Evolutionary conservation across 768 basidiomycete species (phyloP).

Genomic region (Piloderma croceum): DNA sequence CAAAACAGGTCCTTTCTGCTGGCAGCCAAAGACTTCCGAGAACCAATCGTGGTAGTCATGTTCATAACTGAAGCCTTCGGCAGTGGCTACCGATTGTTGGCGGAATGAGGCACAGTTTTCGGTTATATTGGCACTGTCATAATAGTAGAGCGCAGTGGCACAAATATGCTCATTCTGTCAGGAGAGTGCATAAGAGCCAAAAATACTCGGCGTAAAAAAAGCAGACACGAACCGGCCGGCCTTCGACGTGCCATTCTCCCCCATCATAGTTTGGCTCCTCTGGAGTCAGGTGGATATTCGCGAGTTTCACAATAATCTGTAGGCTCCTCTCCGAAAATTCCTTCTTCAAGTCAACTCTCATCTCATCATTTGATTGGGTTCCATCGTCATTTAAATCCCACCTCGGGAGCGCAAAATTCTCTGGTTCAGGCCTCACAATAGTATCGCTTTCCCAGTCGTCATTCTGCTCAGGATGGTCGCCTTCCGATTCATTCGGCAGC

Average conservation of each 20-base stretch:
- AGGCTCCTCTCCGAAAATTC: conserved; percentile 15
- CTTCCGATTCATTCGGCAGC: conserved; percentile 8
- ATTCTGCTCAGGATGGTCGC: conserved; percentile 4
- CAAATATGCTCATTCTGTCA: conserved; percentile 22
- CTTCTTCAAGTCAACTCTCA: conserved; percentile 7
- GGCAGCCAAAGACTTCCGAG: conserved; percentile 23
- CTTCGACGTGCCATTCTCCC: conserved; percentile 37
- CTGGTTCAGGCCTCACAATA: conserved; percentile 13
- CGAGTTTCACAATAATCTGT: conserved; percentile 31
- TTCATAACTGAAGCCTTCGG: too few relatives aligned
- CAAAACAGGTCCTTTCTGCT: conserved; percentile 17
- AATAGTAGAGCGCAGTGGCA: too few relatives aligned
- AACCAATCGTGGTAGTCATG: conserved; percentile 17
- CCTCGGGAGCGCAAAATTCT: conserved; percentile 8
- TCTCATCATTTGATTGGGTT: too few relatives aligned
- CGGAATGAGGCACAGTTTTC: conserved; percentile 24
- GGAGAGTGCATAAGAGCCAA: background rate
- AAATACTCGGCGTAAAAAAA: background rate
- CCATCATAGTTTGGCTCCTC: conserved; percentile 32
- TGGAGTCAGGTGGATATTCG: conserved; percentile 29
- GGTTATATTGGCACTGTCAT: too few relatives aligned
- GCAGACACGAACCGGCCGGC: conserved; percentile 12
- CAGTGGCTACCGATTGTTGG: too few relatives aligned
- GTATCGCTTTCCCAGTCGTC: conserved; percentile 7
- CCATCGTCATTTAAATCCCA: too few relatives aligned